Base-by-base conservation (phyloP, 2,329 filamentous ascomycete genomes). In the Aspergillus novoparasiticus region DNA sequence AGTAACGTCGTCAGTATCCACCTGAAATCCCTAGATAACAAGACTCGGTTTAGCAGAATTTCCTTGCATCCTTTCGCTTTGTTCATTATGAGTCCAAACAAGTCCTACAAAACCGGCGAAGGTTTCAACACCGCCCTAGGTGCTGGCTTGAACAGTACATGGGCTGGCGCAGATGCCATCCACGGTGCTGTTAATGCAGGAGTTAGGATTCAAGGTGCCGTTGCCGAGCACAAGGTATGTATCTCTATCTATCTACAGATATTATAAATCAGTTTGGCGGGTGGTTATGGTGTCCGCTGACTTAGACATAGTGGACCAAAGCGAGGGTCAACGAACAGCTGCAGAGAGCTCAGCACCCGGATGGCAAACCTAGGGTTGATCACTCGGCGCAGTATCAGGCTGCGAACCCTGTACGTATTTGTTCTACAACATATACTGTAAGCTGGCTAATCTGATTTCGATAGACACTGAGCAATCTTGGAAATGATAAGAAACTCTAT, bases 381-480 rank as follows among this genome's bases (percentile, higher is more conserved):
- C 45, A 48, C 12, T 48, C 45, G 45, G 45, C 45, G 21, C 45
- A 48, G 45, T 48, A 48, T 8, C 45, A 48, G 45, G 45, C 45
- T 14, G 45, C 45, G 6, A 48, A 48, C 23, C 45, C 45, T 1
- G 45, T 48, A 48, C 21, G 59, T 60, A 36, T 51, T 43, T 16
- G 43, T 28, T 30, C 90, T 45, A 6, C 6, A 0, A 14, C 8
- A 14, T 11, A 10, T 5, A 45, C 5, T 12, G 6, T 8, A 41
- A 10, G 8, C 14, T 4, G 39, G 19, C 6, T 41, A n/a, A n/a
- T 4, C 16, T 41, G 3, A 41, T 46, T 11, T 23, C 2, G n/a
- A 23, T 23, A 46, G 43, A 46, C n/a, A 2, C n/a, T 46, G 43
- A 46, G 43, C 43, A 46, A 46, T 6, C 43, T 46, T 11, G 43